Base-by-base conservation (phyloP, 1,284 basidiomycete genomes). In the Naganishia liquefaciens region DNA sequence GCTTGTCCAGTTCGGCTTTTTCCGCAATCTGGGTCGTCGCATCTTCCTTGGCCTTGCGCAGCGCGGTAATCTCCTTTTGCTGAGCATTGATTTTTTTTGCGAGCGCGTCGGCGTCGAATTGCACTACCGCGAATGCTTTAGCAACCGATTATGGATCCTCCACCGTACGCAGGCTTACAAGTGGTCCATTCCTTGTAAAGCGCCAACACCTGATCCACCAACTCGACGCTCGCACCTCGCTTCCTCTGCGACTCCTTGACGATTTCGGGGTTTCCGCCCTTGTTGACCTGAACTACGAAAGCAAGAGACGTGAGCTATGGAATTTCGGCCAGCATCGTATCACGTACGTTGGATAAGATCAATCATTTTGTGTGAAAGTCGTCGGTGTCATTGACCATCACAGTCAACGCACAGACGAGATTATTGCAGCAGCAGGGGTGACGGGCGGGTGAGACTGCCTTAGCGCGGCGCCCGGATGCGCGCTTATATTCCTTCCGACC, bases 11-110 rank as follows among this genome's bases (percentile, higher is more conserved):
- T 30, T 83, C 83, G 72, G 86, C 89, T 81, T 95, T 95, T 74
- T 86, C 79, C 2, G 85, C 85, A 15, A 94, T 86, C 37, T 94
- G 85, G 49, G 93, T 91, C 68, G 93, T 88, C 21, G 94, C 93
- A 68, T 87, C 83, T 78, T 97, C 87, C 80, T 98, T 98, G 30
- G 88, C 90, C 86, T 95, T 97, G 80, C 92, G 96, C 85, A 94
- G 96, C 3, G 86, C 83, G 4, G 87, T 89, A 75, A 99, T 97
- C 78, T 95, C 87, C 78, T 97, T 97, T 81, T 98, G 93, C 10
- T 93, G 83, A 13, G 86, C 85, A 74, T 98, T 98, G 65, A 91
- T 86, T 71, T 92, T 85, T 76, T 68, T 65, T 19, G 52, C 49
- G 42, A 65, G 46, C 7, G 44, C 42, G 30, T 68, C 66, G 15